Conservation (phyloP, 192 early-diverging fungal species). For the Lunasporangiospora selenospora region DNA sequence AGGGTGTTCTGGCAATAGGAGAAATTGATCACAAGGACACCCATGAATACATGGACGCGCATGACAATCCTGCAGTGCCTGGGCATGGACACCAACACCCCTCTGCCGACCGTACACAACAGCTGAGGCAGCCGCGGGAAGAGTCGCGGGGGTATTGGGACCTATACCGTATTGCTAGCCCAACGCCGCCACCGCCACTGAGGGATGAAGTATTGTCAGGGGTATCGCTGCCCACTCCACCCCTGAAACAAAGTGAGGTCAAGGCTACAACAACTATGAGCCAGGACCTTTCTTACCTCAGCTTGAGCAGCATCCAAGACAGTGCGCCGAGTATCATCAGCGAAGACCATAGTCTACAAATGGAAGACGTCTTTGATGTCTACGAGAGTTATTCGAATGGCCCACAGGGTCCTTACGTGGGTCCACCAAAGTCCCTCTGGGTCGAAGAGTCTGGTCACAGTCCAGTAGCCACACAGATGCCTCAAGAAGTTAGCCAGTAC, state of each 20-base stretch:
- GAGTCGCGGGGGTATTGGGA: no score
- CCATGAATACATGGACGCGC: background rate
- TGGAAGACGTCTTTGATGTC: constrained; percentile 36
- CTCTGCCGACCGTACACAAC: no score
- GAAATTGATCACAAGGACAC: no score
- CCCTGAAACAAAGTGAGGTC: background rate
- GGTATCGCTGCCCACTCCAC: no score
- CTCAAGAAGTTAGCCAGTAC: background rate
- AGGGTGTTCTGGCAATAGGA: no score
- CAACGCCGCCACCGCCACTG: background rate
- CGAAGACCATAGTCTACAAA: constrained; percentile 21
- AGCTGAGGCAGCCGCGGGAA: no score
- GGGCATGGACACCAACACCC: no score
- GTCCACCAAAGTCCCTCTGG: background rate
- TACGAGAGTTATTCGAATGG: constrained; percentile 7
- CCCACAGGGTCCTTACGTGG: background rate
- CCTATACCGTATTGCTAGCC: background rate
- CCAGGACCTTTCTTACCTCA: constrained; percentile 27
- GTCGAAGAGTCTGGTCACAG: background rate
- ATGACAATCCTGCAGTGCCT: background rate
- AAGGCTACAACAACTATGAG: constrained; percentile 8
- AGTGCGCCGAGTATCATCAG: constrained; percentile 10
- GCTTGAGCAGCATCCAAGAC: constrained; percentile 20
- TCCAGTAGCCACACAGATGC: background rate
- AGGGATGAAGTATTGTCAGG: no score